These are phyloP conservation scores for Boechera stricta DNA, from an alignment of 345 rosid genomes.

Conservation along the genomic window DNA sequence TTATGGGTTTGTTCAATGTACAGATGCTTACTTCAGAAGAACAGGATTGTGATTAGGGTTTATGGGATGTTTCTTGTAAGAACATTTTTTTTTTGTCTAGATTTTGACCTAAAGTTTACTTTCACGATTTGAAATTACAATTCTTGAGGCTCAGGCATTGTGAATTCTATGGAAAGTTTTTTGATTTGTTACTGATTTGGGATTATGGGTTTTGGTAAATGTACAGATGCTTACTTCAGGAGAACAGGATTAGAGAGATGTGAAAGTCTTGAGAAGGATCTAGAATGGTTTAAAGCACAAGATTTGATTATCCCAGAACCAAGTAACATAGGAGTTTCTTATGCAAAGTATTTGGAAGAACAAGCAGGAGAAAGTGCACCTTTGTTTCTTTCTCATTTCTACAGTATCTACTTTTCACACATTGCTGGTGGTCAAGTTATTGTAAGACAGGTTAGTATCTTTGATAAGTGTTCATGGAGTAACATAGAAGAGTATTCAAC, in stretches of 20 bases:
- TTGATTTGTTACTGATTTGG: slow-evolving; percentile 1
- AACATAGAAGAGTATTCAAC: not conserved
- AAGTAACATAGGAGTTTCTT: slow-evolving; percentile 65
- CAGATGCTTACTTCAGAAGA: too few relatives aligned
- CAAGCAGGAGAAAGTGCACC: slow-evolving; percentile 75
- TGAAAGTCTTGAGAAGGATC: slow-evolving; percentile 63
- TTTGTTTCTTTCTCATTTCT: slow-evolving; percentile 81
- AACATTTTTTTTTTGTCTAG: not conserved
- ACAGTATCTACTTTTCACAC: slow-evolving; percentile 89
- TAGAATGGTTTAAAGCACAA: slow-evolving; percentile 65
- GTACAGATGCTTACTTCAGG: slow-evolving; percentile 83
- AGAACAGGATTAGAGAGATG: slow-evolving; percentile 87
- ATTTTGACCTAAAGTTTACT: not conserved
- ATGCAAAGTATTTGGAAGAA: slow-evolving; percentile 73
- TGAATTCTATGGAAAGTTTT: not conserved
- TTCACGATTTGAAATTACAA: too few relatives aligned
- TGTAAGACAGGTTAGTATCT: slow-evolving; percentile 59
- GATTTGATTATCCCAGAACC: slow-evolving; percentile 63
- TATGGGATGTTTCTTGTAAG: not conserved
- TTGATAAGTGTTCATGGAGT: not conserved
- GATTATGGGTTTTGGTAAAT: not conserved
- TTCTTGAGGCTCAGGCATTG: not conserved
- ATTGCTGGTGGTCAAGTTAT: slow-evolving; percentile 89
- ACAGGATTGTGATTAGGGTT: too few relatives aligned
- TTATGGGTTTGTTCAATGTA: too few relatives aligned